Conservation (phyloP, 441 rosid genomes). For the Sinapis alba region DNA sequence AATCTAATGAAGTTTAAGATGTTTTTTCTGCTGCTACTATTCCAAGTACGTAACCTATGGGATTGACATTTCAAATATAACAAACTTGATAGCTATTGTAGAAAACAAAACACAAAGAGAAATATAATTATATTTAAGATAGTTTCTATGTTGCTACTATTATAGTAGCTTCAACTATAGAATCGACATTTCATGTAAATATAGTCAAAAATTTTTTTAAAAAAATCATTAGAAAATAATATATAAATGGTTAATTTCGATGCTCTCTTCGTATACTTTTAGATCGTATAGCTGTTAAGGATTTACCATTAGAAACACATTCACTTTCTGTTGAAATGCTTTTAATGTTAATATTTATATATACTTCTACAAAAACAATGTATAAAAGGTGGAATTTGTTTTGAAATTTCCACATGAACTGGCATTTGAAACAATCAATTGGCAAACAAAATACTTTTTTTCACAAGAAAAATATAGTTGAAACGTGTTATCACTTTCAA, state of each 20-base stretch:
- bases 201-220: too few species aligned
- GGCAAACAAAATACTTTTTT: neutral
- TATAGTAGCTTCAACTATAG: neutral
- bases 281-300: neutral
- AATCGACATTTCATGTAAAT: neutral
- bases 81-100: neutral
- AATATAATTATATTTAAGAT: neutral
- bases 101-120: neutral
- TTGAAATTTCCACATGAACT: too few species aligned
- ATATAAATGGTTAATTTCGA: neutral
- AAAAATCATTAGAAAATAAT: neutral
- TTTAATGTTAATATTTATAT: too few species aligned
- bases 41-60: neutral
- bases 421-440: neutral
- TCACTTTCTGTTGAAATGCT: neutral
- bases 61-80: neutral
- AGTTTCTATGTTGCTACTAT: neutral
- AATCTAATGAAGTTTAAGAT: neutral
- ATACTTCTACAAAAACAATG: too few species aligned
- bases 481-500: neutral
- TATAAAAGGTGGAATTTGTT: too few species aligned
- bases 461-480: neutral
- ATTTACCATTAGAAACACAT: neutral
- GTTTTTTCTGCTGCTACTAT: neutral
- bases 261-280: neutral